phyloP scores from a whole-genome alignment of 352 stramenopile genomes.

The Phytophthora cryptogea region DNA sequence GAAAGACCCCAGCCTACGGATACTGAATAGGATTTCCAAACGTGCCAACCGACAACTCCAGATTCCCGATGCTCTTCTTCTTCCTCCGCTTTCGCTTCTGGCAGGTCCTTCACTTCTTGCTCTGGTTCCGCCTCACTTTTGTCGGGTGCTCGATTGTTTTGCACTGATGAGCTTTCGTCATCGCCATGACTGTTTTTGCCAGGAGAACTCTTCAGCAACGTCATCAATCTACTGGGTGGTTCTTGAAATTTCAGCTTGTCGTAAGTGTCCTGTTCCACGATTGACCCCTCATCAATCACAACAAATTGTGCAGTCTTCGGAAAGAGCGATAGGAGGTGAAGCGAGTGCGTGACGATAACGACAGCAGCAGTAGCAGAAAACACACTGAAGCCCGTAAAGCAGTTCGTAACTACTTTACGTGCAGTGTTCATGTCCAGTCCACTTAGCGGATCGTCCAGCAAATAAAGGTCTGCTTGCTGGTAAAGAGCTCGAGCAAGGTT shows the following conservation, averaged over 20 bases:
- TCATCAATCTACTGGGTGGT: conserved; percentile 31
- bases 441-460: conserved; percentile 91
- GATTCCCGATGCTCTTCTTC: conserved; percentile 70
- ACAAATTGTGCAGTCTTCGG: conserved; percentile 44
- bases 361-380: conserved; percentile 57
- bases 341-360: conserved; percentile 78
- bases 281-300: conserved; percentile 57
- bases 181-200: background rate
- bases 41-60: conserved; percentile 51
- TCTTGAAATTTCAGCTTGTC: conserved; percentile 25
- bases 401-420: conserved; percentile 49
- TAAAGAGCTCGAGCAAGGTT: conserved; percentile 88
- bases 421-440: conserved; percentile 76
- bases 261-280: conserved; percentile 54
- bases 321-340: conserved; percentile 70
- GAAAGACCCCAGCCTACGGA: conserved; percentile 57
- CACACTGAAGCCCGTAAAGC: conserved; percentile 48
- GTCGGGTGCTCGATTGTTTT: background rate
- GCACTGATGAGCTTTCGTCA: background rate
- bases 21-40: conserved; percentile 67
- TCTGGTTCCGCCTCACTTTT: conserved; percentile 4
- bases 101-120: conserved; percentile 8
- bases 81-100: conserved; percentile 5
- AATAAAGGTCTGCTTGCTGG: conserved; percentile 61
- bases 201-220: conserved; percentile 26